phyloP scores from a whole-genome alignment of 345 rosid species.

The Laguncularia racemosa region DNA sequence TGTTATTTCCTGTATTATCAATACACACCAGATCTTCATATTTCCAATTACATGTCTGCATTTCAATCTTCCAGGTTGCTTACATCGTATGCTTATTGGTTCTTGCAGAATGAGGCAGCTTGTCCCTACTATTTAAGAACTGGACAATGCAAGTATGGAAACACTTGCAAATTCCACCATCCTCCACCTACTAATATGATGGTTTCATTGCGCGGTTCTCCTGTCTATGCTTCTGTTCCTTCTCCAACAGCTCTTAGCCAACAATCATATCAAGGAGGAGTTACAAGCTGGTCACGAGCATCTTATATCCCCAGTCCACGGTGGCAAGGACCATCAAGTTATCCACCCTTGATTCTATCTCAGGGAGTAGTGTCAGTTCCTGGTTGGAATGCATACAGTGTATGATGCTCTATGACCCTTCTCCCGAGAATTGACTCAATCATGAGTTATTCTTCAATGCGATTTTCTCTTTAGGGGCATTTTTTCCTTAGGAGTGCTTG shows the following conservation, averaged over 20 bases:
- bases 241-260: slow-evolving; percentile 72
- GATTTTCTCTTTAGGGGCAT: no score
- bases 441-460: no score
- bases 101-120: slow-evolving; percentile 72
- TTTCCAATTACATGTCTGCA: no score
- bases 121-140: slow-evolving; percentile 94
- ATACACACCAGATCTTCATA: no score
- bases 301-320: slow-evolving; percentile 88
- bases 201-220: slow-evolving; percentile 67
- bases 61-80: no score
- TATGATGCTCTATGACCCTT: slow-evolving; percentile 2
- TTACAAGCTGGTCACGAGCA: slow-evolving; percentile 77
- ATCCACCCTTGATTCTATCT: slow-evolving; percentile 69
- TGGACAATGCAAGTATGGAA: slow-evolving; percentile 93
- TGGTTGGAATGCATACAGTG: slow-evolving; percentile 81
- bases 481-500: no score
- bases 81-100: not conserved
- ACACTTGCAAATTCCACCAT: slow-evolving; percentile 94
- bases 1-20: no score
- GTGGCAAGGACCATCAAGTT: slow-evolving; percentile 94
- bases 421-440: no score
- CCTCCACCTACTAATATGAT: slow-evolving; percentile 84
- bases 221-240: slow-evolving; percentile 61
- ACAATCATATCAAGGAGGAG: slow-evolving; percentile 65
- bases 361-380: slow-evolving; percentile 90